These are phyloP conservation scores for Acanthochlamys bracteata DNA, from an alignment of 106 monocot species.

Conservation along the genomic window DNA sequence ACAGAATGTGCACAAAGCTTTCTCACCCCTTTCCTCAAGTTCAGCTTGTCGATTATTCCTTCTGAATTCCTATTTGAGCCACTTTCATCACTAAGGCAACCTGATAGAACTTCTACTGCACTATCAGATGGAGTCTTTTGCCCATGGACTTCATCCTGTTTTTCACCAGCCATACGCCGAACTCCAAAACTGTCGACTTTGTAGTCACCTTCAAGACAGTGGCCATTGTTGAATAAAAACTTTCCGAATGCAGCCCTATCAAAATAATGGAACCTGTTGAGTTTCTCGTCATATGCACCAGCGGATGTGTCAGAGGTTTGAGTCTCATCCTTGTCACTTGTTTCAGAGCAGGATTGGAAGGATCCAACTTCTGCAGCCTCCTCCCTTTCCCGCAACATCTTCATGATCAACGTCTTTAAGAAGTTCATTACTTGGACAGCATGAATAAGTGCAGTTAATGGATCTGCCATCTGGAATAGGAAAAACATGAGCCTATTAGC, in stretches of 20 bases:
- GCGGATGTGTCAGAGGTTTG: constrained; percentile 11
- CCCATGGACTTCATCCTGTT: constrained; percentile 6
- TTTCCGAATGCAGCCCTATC: constrained; percentile 22
- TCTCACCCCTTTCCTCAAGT: constrained; percentile 48
- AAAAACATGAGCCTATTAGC: neutral
- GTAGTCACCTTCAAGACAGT: constrained; percentile 20
- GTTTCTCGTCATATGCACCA: constrained; percentile 3
- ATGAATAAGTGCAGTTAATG: constrained; percentile 82
- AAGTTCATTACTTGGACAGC: constrained; percentile 94
- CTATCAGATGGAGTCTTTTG: constrained; percentile 12
- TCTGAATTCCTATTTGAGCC: constrained; percentile 21
- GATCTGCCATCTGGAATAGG: constrained; percentile 72
- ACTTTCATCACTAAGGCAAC: constrained; percentile 18
- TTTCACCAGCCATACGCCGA: constrained; percentile 14
- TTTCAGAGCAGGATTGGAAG: constrained; percentile 24
- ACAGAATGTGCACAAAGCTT: constrained; percentile 61
- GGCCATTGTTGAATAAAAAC: constrained; percentile 9
- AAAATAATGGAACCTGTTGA: constrained; percentile 4
- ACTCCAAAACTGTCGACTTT: constrained; percentile 19
- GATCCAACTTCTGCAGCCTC: constrained; percentile 20
- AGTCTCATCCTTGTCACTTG: constrained; percentile 23
- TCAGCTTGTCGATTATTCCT: constrained; percentile 40
- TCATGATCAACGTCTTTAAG: constrained; percentile 63
- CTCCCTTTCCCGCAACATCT: constrained; percentile 52
- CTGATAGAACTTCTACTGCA: constrained; percentile 13